phyloP scores from a whole-genome alignment of 805 yeast species.

The Yamadazyma philogaea region DNA sequence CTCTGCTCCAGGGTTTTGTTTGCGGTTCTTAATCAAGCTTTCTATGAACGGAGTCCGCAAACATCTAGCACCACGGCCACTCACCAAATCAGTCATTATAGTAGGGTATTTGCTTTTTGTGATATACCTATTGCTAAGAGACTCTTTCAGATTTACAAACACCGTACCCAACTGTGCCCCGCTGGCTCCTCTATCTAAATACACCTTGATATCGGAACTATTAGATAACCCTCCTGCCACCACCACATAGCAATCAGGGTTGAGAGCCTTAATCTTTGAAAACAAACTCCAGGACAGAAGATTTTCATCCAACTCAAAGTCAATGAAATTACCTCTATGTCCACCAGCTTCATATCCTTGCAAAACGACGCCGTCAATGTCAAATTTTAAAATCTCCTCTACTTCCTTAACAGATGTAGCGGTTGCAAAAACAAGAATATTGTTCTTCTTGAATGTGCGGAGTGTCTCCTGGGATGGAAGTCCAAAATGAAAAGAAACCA shows the following conservation, averaged over 20 bases:
- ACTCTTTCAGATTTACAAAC: constrained; percentile 40
- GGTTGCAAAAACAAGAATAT: constrained; percentile 43
- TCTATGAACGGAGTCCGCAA: constrained; percentile 34
- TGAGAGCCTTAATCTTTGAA: constrained; percentile 16
- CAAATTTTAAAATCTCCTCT: constrained; percentile 19
- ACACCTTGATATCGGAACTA: constrained; percentile 25
- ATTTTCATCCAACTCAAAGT: constrained; percentile 25
- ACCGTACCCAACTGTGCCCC: constrained; percentile 58
- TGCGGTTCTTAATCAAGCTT: constrained; percentile 2
- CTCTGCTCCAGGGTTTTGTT: constrained; percentile 1
- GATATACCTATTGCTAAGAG: constrained; percentile 19
- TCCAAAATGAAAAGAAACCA: constrained; percentile 57
- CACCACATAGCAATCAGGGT: constrained; percentile 24
- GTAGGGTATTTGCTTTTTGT: constrained; percentile 16
- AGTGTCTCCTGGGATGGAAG: constrained; percentile 33
- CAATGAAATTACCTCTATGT: constrained; percentile 51
- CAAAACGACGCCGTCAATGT: constrained; percentile 47
- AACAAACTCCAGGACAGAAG: constrained; percentile 34
- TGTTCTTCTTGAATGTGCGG: constrained; percentile 29
- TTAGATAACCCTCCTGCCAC: constrained; percentile 56
- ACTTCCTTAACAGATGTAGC: constrained; percentile 50
- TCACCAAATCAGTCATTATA: constrained; percentile 31
- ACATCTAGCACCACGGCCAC: constrained; percentile 40
- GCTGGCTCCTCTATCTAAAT: constrained; percentile 42
- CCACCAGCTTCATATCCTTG: constrained; percentile 70